Percentiles rank a stretch among this genome's conserved stretches.
Evolutionary conservation across 768 basidiomycete genomes (phyloP).

Genomic region (Suillus placidus): DNA sequence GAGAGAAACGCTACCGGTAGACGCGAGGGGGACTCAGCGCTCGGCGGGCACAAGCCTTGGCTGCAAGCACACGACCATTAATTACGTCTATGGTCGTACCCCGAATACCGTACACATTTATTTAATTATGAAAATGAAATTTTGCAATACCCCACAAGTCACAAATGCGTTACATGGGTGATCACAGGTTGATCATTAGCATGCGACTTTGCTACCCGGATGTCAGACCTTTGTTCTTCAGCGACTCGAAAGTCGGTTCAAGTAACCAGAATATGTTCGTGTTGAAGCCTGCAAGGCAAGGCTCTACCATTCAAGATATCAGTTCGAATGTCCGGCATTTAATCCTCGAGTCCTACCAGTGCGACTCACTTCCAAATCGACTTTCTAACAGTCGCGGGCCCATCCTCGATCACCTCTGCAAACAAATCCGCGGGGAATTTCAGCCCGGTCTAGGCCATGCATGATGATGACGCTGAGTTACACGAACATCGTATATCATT

Average conservation of each 20-base stretch:
- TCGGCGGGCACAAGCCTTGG: background rate
- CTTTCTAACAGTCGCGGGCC: background rate
- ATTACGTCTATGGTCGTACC: background rate
- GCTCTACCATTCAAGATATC: background rate
- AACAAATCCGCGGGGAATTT: conserved; percentile 1
- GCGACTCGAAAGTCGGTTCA: background rate
- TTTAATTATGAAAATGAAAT: conserved; percentile 4
- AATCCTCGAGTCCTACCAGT: background rate
- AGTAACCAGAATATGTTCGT: background rate
- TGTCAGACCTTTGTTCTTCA: background rate
- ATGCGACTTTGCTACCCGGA: background rate
- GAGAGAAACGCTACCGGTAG: background rate
- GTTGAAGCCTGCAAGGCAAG: background rate
- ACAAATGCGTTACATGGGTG: background rate
- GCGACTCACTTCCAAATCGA: background rate
- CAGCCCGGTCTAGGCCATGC: background rate
- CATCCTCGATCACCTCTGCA: no score
- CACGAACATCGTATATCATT: background rate
- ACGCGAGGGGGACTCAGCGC: no score
- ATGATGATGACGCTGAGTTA: background rate
- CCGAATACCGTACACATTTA: background rate
- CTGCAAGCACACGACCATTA: background rate
- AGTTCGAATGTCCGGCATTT: background rate
- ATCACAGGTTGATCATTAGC: background rate
- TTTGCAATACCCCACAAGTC: background rate